Evolutionary conservation across 164 flowering plant species (phyloP).

Genomic region (Aristolochia fimbriata): DNA sequence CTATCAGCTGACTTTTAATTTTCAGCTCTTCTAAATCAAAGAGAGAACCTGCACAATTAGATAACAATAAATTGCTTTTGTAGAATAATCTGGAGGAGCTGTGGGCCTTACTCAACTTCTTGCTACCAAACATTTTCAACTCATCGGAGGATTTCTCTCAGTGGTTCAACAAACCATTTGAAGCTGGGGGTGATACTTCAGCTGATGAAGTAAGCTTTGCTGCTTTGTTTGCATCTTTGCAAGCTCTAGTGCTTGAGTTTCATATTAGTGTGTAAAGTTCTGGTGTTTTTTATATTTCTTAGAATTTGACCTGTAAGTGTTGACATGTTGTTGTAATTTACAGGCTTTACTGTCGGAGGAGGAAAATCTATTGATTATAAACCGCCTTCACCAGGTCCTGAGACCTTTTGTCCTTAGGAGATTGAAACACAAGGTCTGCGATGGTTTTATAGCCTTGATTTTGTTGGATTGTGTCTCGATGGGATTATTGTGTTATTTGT

Average conservation of each 20-base stretch:
- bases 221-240: background rate
- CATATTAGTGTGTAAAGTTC: no score
- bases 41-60: background rate
- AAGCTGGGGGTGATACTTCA: constrained; percentile 78
- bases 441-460: background rate
- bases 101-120: constrained; percentile 96
- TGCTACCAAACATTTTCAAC: constrained; percentile 93
- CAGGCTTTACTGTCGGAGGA: constrained; percentile 94
- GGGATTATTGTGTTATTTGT: no score
- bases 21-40: background rate
- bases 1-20: background rate
- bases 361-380: constrained; percentile 94
- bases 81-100: constrained; percentile 97
- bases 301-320: background rate
- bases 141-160: constrained; percentile 98
- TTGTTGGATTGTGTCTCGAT: no score
- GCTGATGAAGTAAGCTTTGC: constrained; percentile 64
- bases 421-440: constrained; percentile 88
- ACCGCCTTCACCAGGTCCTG: constrained; percentile 98
- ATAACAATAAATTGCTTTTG: constrained; percentile 6
- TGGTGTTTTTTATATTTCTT: background rate
- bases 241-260: no score
- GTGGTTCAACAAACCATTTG: constrained; percentile 99
- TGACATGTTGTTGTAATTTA: constrained; percentile 8
- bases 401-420: constrained; percentile 98